phyloP scores from a whole-genome alignment of 352 stramenopile species.

The Phytophthora crassamura region DNA sequence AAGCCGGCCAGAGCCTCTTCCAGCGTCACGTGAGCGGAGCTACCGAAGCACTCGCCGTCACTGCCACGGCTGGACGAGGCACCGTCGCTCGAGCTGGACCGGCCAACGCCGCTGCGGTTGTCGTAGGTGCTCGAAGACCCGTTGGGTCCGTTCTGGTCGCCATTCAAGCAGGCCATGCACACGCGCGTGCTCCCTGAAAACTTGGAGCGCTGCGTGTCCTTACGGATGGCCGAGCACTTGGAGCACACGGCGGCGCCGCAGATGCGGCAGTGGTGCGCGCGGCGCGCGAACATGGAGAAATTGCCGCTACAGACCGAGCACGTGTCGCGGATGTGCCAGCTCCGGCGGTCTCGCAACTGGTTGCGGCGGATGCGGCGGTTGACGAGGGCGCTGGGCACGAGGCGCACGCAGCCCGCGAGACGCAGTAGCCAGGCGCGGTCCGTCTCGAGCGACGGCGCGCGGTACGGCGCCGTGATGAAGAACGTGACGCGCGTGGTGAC shows the following conservation, averaged over 20 bases:
- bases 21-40: conserved; percentile 44
- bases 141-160: conserved; percentile 50
- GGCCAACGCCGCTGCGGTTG: conserved; percentile 24
- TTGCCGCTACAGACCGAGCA: conserved; percentile 70
- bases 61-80: conserved; percentile 36
- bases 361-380: conserved; percentile 75
- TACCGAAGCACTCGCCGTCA: conserved; percentile 45
- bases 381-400: conserved; percentile 73
- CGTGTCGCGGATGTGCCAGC: conserved; percentile 62
- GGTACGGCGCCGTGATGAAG: conserved; percentile 64
- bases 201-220: conserved; percentile 46
- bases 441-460: conserved; percentile 43
- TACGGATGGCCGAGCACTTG: conserved; percentile 75
- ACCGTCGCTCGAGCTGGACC: conserved; percentile 35
- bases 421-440: conserved; percentile 69
- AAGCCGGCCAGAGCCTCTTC: conserved; percentile 45
- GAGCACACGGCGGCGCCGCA: conserved; percentile 77
- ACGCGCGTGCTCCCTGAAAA: conserved; percentile 56
- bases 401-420: conserved; percentile 56
- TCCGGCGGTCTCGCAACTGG: conserved; percentile 61
- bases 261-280: conserved; percentile 81
- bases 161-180: conserved; percentile 75
- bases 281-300: conserved; percentile 75
- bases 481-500: conserved; percentile 77
- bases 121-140: conserved; percentile 39